Base-by-base conservation (phyloP, 75 land plant genomes). In the Adiantum capillusveneris region DNA sequence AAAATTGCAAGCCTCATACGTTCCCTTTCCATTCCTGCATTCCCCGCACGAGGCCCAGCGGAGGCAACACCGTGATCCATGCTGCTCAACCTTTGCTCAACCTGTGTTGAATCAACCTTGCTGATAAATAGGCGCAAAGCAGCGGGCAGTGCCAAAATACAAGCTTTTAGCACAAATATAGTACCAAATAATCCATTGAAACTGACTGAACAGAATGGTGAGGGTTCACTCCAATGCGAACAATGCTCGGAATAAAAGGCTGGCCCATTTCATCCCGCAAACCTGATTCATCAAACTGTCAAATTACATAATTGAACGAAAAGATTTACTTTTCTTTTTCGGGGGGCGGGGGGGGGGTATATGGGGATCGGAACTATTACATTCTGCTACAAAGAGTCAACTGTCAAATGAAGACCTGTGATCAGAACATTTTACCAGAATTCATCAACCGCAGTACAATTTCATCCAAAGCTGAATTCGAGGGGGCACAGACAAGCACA, bases 401-500 rank as follows among this genome's bases (percentile, higher is more conserved):
- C n/a, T n/a, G n/a, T n/a, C n/a, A n/a, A n/a, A n/a, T n/a, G n/a
- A n/a, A n/a, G n/a, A n/a, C n/a, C n/a, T n/a, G 31, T 39, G 6
- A 55, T 63, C n/a, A 2, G n/a, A n/a, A 20, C 6, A 46, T 46
- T 7, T n/a, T 37, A 93, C 98, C 98, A 64, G 83, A 76, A 31
- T 78, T 79, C 53, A 89, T 36, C 43, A 93, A 60, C 25, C 98
- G 96, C 48, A 93, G 41, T 0, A 93, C 98, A 72, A 94, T 86
- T 64, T 94, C 98, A 77, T 94, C 98, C 57, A 90, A 70, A 1
- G 98, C 98, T 59, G 96, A 86, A 60, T 94, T 94, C 41, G 98
- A 94, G 67, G 98, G 98, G 27, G 98, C 98, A 77, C 98, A 94
- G 60, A 94, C 98, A 50, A 94, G 76, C 53, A 94, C 93, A 65